Evolutionary conservation across 306 rosid species (phyloP).

Genomic region (Calophaca sinica): DNA sequence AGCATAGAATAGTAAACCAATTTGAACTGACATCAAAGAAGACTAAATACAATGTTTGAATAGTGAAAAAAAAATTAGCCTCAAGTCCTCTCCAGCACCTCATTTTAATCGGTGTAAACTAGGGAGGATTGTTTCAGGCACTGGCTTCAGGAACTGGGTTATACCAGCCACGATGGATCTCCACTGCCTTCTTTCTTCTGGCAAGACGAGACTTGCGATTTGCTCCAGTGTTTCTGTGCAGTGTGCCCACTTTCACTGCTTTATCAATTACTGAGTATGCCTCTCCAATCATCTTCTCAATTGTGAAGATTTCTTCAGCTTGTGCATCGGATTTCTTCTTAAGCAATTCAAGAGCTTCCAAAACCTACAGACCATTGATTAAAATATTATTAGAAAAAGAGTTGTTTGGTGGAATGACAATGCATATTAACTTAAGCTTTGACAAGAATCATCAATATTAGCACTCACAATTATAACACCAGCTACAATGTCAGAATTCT

Average conservation of each 20-base stretch:
- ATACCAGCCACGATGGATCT: constrained; percentile 97
- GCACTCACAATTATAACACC: constrained; percentile 11
- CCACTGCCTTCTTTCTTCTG: constrained; percentile 88
- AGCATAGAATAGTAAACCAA: constrained; percentile 29
- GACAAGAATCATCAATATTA: constrained; percentile 4
- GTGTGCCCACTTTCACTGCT: constrained; percentile 89
- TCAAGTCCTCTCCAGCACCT: constrained; percentile 36
- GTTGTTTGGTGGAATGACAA: constrained; percentile 1
- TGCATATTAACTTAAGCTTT: constrained; percentile 20
- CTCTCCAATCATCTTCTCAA: constrained; percentile 93
- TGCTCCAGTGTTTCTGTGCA: constrained; percentile 93
- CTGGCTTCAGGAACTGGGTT: constrained; percentile 58
- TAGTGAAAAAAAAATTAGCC: constrained; percentile 31
- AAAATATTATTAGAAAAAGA: constrained; percentile 6
- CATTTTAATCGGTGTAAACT: constrained; percentile 37
- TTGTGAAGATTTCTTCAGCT: constrained; percentile 71
- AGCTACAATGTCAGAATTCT: not conserved
- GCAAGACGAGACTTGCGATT: constrained; percentile 92
- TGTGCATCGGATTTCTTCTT: constrained; percentile 81
- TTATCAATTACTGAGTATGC: constrained; percentile 93
- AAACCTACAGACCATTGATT: constrained; percentile 63
- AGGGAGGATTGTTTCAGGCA: constrained; percentile 51
- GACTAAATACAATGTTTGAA: constrained; percentile 44
- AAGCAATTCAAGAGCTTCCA: constrained; percentile 82
- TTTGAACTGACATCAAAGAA: constrained; percentile 39